These are phyloP conservation scores for Stephanodiscus minutulus DNA, from an alignment of 108 stramenopile species.

Conservation along the genomic window DNA sequence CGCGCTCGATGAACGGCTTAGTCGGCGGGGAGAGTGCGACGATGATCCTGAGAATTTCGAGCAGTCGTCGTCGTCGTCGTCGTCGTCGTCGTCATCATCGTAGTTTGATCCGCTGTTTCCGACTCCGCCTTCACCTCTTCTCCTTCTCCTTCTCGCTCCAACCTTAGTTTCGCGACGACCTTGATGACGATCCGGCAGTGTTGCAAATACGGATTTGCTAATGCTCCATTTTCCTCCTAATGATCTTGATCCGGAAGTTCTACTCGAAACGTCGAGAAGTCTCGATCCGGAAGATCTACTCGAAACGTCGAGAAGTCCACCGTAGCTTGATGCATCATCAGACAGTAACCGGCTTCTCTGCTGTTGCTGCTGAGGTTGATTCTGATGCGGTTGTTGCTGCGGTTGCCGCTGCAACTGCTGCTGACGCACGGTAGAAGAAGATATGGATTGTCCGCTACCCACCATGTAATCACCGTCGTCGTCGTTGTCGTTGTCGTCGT, in stretches of 20 bases:
- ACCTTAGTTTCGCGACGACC: background rate
- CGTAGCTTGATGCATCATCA: constrained; percentile 20
- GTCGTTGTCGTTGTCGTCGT: background rate
- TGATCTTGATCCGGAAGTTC: background rate
- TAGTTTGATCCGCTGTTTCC: background rate
- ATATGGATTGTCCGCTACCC: background rate
- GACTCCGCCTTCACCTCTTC: constrained; percentile 9
- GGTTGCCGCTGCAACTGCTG: background rate
- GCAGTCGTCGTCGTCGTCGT: constrained; percentile 2
- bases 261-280: constrained; percentile 16
- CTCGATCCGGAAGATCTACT: constrained; percentile 6
- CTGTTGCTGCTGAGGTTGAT: background rate
- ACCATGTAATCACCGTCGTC: background rate
- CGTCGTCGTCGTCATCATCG: constrained; percentile 16
- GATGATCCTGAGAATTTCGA: constrained; percentile 16
- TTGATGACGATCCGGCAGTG: background rate
- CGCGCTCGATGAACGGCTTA: background rate
- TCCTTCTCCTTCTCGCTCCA: background rate
- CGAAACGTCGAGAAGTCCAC: constrained; percentile 15
- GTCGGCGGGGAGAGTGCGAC: constrained; percentile 14
- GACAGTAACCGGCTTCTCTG: background rate
- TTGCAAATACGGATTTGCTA: constrained; percentile 20
- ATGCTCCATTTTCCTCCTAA: constrained; percentile 21
- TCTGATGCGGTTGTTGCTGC: background rate
- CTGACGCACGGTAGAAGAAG: background rate